Conservation (phyloP, 257 asterid genomes). For the Solanum sejunctum region DNA sequence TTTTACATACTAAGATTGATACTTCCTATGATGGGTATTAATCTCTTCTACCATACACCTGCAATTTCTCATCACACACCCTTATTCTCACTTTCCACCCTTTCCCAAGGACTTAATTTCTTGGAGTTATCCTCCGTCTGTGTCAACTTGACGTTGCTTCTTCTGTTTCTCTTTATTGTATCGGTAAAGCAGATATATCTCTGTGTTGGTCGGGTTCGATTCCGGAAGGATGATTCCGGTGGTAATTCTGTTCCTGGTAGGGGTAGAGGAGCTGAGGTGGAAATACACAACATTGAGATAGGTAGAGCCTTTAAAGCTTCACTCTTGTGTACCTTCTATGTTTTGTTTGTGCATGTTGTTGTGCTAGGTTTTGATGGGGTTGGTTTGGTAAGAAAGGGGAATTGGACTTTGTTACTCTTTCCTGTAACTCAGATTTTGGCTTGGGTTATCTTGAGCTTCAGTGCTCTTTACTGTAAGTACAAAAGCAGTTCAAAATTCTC, state of each 20-base stretch:
- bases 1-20: slow-evolving; percentile 35
- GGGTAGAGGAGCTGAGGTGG: slow-evolving; percentile 23
- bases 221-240: slow-evolving; percentile 35
- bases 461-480: slow-evolving; percentile 42
- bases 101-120: slow-evolving; percentile 33
- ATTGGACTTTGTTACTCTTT: slow-evolving; percentile 40
- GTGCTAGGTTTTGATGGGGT: slow-evolving; percentile 57
- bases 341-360: slow-evolving; percentile 42
- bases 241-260: slow-evolving; percentile 13
- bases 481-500: slow-evolving; percentile 44
- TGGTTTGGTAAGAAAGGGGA: slow-evolving; percentile 25
- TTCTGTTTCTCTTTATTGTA: slow-evolving; percentile 50
- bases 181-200: slow-evolving; percentile 49
- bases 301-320: slow-evolving; percentile 49
- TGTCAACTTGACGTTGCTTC: slow-evolving; percentile 60
- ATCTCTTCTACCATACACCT: slow-evolving; percentile 24
- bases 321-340: slow-evolving; percentile 54
- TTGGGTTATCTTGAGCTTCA: slow-evolving; percentile 70
- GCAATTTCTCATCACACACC: neutral
- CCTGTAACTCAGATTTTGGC: slow-evolving; percentile 57
- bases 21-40: slow-evolving; percentile 64
- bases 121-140: slow-evolving; percentile 69
- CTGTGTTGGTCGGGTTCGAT: slow-evolving; percentile 49
- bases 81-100: slow-evolving; percentile 13
- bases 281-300: slow-evolving; percentile 34